Conservation (phyloP, 306 rosid species). For the Castanea crenata region DNA sequence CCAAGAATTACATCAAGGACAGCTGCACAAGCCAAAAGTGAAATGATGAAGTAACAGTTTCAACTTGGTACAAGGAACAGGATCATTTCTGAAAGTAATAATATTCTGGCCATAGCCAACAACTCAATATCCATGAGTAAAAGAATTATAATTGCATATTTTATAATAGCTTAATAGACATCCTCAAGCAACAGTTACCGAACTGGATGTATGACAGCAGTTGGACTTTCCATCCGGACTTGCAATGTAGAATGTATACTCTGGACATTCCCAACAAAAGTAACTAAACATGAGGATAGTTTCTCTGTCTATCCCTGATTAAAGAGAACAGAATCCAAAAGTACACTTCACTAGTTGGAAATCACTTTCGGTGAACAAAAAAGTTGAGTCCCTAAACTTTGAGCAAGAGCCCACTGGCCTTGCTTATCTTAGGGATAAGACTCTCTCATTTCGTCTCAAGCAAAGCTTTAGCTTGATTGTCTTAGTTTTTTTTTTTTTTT, state of each 20-base stretch:
- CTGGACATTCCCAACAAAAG: neutral
- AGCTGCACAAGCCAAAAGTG: conserved; percentile 55
- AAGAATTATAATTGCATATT: neutral
- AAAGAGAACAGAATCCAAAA: neutral
- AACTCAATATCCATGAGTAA: neutral
- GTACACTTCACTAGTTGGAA: neutral
- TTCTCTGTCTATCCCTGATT: no score
- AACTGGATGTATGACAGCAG: neutral
- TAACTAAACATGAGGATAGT: neutral
- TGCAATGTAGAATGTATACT: neutral
- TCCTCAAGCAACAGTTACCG: neutral
- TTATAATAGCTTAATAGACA: neutral
- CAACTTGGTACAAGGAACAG: conserved; percentile 4
- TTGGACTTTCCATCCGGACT: neutral
- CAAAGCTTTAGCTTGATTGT: neutral
- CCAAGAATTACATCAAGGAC: conserved; percentile 88
- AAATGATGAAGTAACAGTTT: conserved; percentile 9
- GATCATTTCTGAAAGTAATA: neutral
- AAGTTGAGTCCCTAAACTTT: neutral
- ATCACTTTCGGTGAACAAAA: neutral
- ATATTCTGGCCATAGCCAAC: neutral
- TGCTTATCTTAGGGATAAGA: neutral
- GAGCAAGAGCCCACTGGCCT: neutral
- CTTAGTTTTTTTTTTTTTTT: no score
- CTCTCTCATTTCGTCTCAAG: neutral